Evolutionary conservation across 371 early-diverging fungal species (phyloP), one percentile per base, ranked within the genome.

Genomic region (Mortierella sp.): DNA sequence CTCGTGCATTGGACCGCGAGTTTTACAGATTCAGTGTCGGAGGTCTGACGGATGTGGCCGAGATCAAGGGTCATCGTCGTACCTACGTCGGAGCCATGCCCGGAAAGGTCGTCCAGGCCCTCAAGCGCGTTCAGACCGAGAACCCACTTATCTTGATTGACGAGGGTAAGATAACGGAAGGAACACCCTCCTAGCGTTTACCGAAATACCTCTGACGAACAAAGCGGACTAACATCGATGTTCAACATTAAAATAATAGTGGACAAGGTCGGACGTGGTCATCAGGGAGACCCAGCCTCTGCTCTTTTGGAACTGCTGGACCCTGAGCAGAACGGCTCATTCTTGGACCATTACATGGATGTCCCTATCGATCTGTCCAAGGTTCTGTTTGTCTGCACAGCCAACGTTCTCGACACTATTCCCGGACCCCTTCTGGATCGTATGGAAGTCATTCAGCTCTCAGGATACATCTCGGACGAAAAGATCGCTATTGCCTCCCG

Each of bases 31-130:
- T 99, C 87, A 94, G 95, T 71, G 98, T 99, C 10, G 99, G 99
- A 67, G 99, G 99, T 8, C 85, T 99, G 79, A 95, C 95, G 1
- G 99, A 99, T 80, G 99, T 98, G 13, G 97, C 98, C 37, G 99
- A 99, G 83, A 97, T 99, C 86, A 98, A 99, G 90, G 99, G 99
- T 14, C 99, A 98, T 87, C 93, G 99, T 40, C 90, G 99, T 68
- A 99, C 99, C 5, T 99, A 99, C 85, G 98, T 99, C 24, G 99
- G 99, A 65, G 98, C 99, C 9, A 98, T 99, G 99, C 99, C 99
- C n/a, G 99, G 99, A 52, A 98, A 98, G 86, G 96, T 98, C 6
- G 93, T 99, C 45, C 99, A 98, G 86, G 99, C 99, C 1, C 87
- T 99, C 61, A 98, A 98, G 86, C 97, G 97, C 77, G 98, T 98